A percentile compares a stretch with the other conserved stretches of the same genome.
Evolutionary conservation across 2,329 filamentous ascomycete species (phyloP).

Genomic region (Chrysoporthe deuterocubensis): DNA sequence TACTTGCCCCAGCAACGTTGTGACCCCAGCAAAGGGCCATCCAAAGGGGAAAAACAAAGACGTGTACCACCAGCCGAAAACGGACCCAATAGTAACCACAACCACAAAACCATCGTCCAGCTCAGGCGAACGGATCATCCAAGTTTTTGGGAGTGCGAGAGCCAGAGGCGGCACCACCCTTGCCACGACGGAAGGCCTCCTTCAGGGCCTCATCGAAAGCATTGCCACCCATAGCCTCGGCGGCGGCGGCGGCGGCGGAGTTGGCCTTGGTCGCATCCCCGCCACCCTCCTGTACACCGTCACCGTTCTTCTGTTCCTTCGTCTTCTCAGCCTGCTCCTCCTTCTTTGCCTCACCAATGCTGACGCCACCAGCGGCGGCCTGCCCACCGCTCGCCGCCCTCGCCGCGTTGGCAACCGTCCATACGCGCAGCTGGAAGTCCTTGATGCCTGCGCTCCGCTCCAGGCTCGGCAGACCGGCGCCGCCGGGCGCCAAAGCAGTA

Average conservation of each 20-base stretch:
- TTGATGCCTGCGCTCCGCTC: conserved; percentile 14
- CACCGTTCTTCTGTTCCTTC: background rate
- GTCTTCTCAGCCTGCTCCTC: conserved; percentile 3
- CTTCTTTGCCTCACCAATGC: no score
- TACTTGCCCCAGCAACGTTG: no score
- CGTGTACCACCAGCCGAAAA: background rate
- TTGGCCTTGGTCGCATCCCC: background rate
- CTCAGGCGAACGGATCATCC: background rate
- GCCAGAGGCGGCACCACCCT: background rate
- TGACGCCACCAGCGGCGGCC: background rate
- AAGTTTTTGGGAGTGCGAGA: background rate
- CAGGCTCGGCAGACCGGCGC: background rate
- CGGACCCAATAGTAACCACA: background rate
- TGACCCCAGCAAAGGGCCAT: no score
- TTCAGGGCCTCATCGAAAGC: background rate
- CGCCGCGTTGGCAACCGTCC: background rate
- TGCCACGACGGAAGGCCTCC: background rate
- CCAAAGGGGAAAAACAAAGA: background rate
- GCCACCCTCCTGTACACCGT: background rate
- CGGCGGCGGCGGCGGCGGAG: background rate
- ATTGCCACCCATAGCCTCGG: background rate
- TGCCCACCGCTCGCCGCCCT: background rate
- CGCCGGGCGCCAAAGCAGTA: background rate
- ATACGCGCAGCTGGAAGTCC: conserved; percentile 12
- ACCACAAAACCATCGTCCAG: background rate